Evolutionary conservation across 208 protist genomes (phyloP).

Genomic region (Leishmania arabica): DNA sequence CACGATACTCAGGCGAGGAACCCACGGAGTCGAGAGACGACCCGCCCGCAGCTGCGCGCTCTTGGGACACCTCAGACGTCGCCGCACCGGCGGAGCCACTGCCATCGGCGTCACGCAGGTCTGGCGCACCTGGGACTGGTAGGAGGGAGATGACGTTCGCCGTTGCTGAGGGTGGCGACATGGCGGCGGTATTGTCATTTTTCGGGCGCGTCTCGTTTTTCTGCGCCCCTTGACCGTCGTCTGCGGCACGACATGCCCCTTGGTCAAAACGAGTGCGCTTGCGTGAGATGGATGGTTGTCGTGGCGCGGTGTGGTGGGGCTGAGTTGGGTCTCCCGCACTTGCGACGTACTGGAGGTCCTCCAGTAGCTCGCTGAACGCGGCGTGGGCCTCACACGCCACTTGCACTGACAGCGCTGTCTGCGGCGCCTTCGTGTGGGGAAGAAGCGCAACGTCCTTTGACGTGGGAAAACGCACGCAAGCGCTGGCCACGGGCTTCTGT

Average conservation of each 20-base stretch:
- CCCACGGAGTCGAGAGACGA: neutral
- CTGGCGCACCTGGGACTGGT: neutral
- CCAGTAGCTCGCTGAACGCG: slow-evolving; percentile 22
- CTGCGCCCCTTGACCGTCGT: neutral
- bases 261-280: neutral
- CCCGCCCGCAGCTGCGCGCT: neutral
- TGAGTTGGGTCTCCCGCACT: neutral
- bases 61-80: neutral
- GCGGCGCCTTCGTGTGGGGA: neutral
- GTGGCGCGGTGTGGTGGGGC: neutral
- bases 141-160: neutral
- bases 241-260: neutral
- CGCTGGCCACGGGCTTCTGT: neutral
- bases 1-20: neutral
- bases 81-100: neutral
- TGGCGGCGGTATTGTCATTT: neutral
- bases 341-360: slow-evolving; percentile 28
- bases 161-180: neutral
- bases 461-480: neutral
- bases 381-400: slow-evolving; percentile 23
- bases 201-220: neutral
- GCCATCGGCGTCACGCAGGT: neutral
- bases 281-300: neutral
- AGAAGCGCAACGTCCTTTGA: neutral
- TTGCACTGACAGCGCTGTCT: neutral